Conservation (phyloP, 2,329 filamentous ascomycete genomes). For the Fusarium paranaense region DNA sequence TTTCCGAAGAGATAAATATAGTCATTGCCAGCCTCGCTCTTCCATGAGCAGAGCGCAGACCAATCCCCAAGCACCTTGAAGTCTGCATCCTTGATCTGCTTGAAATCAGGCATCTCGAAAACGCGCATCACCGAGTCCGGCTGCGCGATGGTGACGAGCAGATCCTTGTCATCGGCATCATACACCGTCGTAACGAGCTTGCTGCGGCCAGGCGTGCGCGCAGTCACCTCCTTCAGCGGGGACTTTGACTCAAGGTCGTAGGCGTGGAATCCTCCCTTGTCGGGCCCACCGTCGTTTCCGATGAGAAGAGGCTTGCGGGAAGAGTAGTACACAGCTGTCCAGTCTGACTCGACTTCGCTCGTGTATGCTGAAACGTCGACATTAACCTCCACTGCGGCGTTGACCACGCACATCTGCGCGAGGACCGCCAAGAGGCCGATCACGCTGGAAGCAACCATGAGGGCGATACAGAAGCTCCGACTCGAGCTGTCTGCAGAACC, state of each 20-base stretch:
- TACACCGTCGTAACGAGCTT: constrained; percentile 57
- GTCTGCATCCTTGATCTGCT: constrained; percentile 47
- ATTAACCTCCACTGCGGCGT: constrained; percentile 35
- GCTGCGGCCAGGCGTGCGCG: constrained; percentile 55
- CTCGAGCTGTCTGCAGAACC: not conserved
- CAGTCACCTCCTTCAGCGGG: constrained; percentile 47
- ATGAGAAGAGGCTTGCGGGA: constrained; percentile 51
- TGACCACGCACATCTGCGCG: constrained; percentile 26
- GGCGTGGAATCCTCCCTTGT: constrained; percentile 56
- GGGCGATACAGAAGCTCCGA: constrained; percentile 12
- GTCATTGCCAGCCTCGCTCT: constrained; percentile 53
- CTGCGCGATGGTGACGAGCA: constrained; percentile 56
- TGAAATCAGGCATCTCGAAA: constrained; percentile 50
- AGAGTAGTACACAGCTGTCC: constrained; percentile 55
- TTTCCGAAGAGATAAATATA: constrained; percentile 62
- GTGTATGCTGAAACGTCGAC: constrained; percentile 51
- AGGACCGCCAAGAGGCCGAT: constrained; percentile 35
- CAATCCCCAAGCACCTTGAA: constrained; percentile 57
- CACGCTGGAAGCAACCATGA: constrained; percentile 37
- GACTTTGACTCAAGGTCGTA: constrained; percentile 49
- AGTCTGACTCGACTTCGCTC: constrained; percentile 55
- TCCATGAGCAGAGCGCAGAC: constrained; percentile 60
- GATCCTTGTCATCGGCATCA: constrained; percentile 50
- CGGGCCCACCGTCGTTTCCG: constrained; percentile 59
- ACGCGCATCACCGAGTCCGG: constrained; percentile 56